phyloP scores from a whole-genome alignment of 2,329 filamentous ascomycete species.

The Eurotiales sp. region DNA sequence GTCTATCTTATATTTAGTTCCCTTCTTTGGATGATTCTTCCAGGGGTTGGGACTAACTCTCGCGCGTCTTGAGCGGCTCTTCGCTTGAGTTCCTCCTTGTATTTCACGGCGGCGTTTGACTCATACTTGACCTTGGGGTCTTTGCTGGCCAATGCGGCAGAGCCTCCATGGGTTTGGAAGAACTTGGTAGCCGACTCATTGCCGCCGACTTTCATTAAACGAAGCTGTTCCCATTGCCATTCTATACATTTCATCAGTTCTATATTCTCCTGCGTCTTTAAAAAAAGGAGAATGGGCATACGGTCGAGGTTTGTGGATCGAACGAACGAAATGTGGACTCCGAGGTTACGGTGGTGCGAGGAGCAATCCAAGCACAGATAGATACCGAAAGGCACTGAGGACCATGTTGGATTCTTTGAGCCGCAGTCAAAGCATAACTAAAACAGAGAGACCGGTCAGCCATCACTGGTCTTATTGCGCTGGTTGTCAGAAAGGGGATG shows the following conservation, averaged over 20 bases:
- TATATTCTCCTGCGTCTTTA: no score
- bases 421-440: constrained; percentile 98
- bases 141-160: constrained; percentile 90
- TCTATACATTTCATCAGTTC: constrained; percentile 47
- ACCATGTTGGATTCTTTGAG: constrained; percentile 98
- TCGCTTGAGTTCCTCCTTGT: constrained; percentile 93
- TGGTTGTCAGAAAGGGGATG: constrained; percentile 15
- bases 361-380: constrained; percentile 98
- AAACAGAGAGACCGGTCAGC: no score
- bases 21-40: not conserved
- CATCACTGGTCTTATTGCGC: no score
- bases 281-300: no score
- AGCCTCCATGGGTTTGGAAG: constrained; percentile 94
- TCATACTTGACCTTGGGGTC: constrained; percentile 97
- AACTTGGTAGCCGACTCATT: constrained; percentile 98
- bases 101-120: constrained; percentile 87
- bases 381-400: constrained; percentile 93
- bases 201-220: constrained; percentile 95
- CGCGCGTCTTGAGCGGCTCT: constrained; percentile 77
- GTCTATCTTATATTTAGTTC: constrained; percentile 50
- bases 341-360: constrained; percentile 92
- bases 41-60: constrained; percentile 60
- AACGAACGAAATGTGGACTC: constrained; percentile 98
- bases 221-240: constrained; percentile 99
- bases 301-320: constrained; percentile 97